Percentiles rank a stretch among this genome's conserved stretches.
Conservation (phyloP, 305 asterid genomes). For the Rubia tinctorum region DNA sequence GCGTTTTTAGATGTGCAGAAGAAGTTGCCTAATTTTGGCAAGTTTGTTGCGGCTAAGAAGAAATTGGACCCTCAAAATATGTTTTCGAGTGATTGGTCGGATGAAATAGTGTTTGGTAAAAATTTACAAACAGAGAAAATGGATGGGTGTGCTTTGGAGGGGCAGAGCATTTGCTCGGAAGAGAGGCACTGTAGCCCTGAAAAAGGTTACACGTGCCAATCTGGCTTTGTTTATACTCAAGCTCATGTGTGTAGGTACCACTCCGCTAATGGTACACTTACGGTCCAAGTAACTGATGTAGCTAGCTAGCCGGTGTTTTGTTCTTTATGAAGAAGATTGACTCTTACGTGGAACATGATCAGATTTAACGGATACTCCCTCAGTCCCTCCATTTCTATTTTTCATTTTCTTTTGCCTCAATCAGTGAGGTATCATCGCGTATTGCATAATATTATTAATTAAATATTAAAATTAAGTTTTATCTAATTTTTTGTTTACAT, state of each 20-base stretch:
- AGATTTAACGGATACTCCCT: neutral
- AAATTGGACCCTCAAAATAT: conserved; percentile 44
- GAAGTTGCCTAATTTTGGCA: conserved; percentile 43
- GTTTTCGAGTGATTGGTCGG: conserved; percentile 57
- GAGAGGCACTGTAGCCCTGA: conserved; percentile 79
- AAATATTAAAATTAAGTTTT: too few species aligned
- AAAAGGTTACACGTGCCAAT: conserved; percentile 52
- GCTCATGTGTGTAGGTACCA: conserved; percentile 60
- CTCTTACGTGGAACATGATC: too few species aligned
- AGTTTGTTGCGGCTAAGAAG: conserved; percentile 44
- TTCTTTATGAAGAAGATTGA: too few species aligned
- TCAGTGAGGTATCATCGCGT: too few species aligned
- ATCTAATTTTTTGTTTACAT: too few species aligned
- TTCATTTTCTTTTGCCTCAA: too few species aligned
- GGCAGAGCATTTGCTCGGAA: conserved; percentile 59
- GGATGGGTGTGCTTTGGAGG: conserved; percentile 84
- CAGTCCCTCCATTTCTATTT: too few species aligned
- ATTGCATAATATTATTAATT: too few species aligned
- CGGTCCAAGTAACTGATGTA: neutral
- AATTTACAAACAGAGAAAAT: neutral
- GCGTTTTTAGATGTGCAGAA: conserved; percentile 42
- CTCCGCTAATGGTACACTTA: neutral
- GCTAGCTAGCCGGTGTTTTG: neutral
- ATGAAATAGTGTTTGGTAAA: conserved; percentile 47
- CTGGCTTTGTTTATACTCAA: conserved; percentile 54